These are phyloP conservation scores for Letharia columbiana DNA, from an alignment of 495 filamentous ascomycete species.

Conservation along the genomic window DNA sequence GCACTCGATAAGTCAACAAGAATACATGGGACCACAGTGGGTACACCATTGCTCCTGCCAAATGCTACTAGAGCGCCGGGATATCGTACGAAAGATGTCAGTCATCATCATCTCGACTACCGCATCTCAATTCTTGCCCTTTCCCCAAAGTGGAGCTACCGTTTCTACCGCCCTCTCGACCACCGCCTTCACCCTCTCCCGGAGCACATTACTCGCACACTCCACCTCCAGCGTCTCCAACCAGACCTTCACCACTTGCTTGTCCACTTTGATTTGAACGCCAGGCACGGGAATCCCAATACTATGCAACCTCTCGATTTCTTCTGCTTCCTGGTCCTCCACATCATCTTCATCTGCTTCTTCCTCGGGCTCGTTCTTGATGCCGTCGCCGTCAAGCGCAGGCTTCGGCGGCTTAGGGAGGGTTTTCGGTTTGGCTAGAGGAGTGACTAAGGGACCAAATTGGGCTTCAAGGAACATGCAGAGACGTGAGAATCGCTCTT, in stretches of 20 bases:
- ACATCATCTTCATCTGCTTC: conserved; percentile 38
- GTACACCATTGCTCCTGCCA: neutral
- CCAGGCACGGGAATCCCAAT: conserved; percentile 85
- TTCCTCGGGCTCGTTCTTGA: conserved; percentile 28
- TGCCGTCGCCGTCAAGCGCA: conserved; percentile 28
- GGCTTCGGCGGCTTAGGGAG: conserved; percentile 24
- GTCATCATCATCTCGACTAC: neutral
- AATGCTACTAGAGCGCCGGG: neutral
- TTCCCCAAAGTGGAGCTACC: conserved; percentile 64
- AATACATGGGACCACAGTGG: neutral
- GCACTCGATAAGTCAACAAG: too few relatives aligned
- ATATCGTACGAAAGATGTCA: neutral
- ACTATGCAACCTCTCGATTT: conserved; percentile 61
- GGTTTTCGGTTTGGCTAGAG: conserved; percentile 61
- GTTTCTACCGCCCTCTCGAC: conserved; percentile 90
- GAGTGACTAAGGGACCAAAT: conserved; percentile 70
- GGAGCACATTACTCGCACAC: conserved; percentile 61
- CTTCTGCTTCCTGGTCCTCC: conserved; percentile 49
- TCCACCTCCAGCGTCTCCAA: conserved; percentile 86
- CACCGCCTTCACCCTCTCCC: conserved; percentile 74
- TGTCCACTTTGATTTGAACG: conserved; percentile 78
- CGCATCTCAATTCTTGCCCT: conserved; percentile 19
- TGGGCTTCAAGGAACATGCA: conserved; percentile 96
- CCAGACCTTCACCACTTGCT: conserved; percentile 81
- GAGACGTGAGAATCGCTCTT: conserved; percentile 70